Percentiles rank a stretch among this genome's conserved stretches.
These are phyloP conservation scores for Cymodocea nodosa DNA, from an alignment of 116 monocot species.

Conservation along the genomic window DNA sequence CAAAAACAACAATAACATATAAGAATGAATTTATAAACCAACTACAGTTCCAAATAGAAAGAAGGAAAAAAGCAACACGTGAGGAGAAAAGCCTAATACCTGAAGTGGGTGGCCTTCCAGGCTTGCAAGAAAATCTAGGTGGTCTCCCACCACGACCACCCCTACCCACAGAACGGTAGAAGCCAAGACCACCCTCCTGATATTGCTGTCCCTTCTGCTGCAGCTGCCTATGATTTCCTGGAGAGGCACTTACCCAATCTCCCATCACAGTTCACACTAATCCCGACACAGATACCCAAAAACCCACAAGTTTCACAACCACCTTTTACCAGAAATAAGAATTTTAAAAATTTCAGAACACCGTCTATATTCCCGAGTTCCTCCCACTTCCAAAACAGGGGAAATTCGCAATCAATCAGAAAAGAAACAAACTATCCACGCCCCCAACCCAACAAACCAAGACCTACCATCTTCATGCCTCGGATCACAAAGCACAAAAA, in stretches of 20 bases:
- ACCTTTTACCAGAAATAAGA: background rate
- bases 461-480: background rate
- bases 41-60: background rate
- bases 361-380: too few relatives aligned
- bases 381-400: background rate
- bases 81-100: background rate
- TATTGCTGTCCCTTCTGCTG: background rate
- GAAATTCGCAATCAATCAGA: background rate
- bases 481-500: background rate
- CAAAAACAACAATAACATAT: background rate
- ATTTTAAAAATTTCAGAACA: too few relatives aligned
- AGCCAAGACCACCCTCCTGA: background rate
- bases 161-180: background rate
- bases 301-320: background rate
- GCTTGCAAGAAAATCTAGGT: background rate
- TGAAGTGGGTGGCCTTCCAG: conserved; percentile 1
- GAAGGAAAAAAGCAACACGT: background rate
- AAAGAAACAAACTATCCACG: background rate
- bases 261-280: background rate
- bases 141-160: conserved; percentile 1
- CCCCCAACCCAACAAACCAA: background rate
- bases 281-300: background rate
- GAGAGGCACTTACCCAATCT: background rate
- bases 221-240: background rate
- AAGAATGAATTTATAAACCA: background rate